Base-by-base conservation (phyloP, 306 rosid species). In the Betula pendula region DNA sequence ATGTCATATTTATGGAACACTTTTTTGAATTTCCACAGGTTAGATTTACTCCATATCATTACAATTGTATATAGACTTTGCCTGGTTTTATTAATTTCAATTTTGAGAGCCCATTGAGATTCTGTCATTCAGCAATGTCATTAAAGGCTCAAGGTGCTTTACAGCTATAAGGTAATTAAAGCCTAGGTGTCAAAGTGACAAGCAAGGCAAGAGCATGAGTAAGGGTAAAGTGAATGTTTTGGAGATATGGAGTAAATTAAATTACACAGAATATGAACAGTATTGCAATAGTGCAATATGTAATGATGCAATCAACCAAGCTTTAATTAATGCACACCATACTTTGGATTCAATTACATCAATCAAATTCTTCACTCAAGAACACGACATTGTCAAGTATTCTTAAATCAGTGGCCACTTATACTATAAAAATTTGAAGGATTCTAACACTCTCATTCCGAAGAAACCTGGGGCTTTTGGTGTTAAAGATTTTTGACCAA, bases 1-100 rank as follows among this genome's bases (percentile, higher is more conserved):
- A 71, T 94, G 43, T 53, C 75, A 68, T 92, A 84, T 86, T 87
- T 94, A 83, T 94, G 98, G 98, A 94, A 86, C 80, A 81, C 73
- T 8, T 92, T 92, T 88, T 65, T 90, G 51, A 86, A 85, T 66
- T 89, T 92, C 74, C 98, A 92, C 75, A 90, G 98, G 97, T 93
- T 50, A 53, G 80, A 35, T 83, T 81, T 81, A 33, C 80, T 83
- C 35, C 24, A 77, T 81, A 69, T 71, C 58, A 60, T 70, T 73
- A 44, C 49, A 69, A 27, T 60, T 71, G 20, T 24, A 31, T 25
- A 13, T 27, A 52, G 51, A 27, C 27, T 45, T 55, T 49, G 31
- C 60, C 31, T 62, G 72, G 42, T 75, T 44, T 53, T 63, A 68
- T 53, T 73, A 68, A 55, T 66, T 31, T 33, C 14, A 10, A 20